Conservation (phyloP, 2,329 filamentous ascomycete species). For the Trichoderma lentiforme region DNA sequence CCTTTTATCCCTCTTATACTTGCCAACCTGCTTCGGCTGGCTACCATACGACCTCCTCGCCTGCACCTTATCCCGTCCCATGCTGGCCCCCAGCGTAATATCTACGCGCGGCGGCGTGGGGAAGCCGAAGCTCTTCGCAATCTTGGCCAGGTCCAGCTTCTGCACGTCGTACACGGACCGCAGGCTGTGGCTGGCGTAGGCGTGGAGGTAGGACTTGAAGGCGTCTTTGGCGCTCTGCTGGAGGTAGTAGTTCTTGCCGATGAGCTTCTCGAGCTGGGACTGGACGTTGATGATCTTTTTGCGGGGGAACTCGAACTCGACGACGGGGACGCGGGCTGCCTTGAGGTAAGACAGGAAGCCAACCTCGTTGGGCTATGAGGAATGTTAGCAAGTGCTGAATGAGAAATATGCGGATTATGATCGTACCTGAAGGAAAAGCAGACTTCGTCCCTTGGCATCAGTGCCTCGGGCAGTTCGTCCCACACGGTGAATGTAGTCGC, state of each 20-base stretch:
- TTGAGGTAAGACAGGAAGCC: conserved; percentile 91
- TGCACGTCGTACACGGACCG: conserved; percentile 70
- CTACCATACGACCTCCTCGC: conserved; percentile 71
- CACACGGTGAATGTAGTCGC: conserved; percentile 93
- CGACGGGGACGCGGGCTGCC: conserved; percentile 84
- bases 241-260: conserved; percentile 93
- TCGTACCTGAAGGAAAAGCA: conserved; percentile 72
- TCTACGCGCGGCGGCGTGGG: conserved; percentile 75
- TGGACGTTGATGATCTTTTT: conserved; percentile 91
- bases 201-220: conserved; percentile 88
- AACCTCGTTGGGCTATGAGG: conserved; percentile 71
- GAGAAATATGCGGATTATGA: neutral
- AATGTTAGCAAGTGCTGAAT: neutral
- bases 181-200: conserved; percentile 74
- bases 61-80: conserved; percentile 66
- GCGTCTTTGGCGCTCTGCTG: conserved; percentile 80
- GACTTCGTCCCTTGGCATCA: conserved; percentile 77
- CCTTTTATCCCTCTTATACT: conserved; percentile 20
- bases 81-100: conserved; percentile 75
- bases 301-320: conserved; percentile 91
- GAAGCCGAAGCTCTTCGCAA: conserved; percentile 83
- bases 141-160: conserved; percentile 77
- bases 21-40: conserved; percentile 61
- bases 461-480: conserved; percentile 87
- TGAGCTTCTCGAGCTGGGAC: conserved; percentile 89